Base-by-base conservation (phyloP, 2,329 filamentous ascomycete genomes). In the Cryphonectria nitschkei region DNA sequence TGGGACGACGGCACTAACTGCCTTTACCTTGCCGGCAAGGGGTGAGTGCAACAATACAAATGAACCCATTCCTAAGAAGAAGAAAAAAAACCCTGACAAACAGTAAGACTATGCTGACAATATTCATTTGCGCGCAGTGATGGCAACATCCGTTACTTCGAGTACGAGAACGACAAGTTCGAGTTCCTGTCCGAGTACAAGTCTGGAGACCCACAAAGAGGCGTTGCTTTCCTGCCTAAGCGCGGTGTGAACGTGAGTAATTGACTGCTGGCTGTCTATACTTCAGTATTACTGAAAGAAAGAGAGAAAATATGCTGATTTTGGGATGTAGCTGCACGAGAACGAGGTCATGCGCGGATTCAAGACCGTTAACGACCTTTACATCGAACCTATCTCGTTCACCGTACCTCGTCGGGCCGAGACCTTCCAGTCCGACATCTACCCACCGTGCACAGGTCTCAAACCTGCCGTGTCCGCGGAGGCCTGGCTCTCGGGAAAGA, bases 81-180 rank as follows among this genome's bases (percentile, higher is more conserved):
- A 11, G 11, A 39, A 13, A 11, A 9, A 13, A 39, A 7, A 39
- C 8, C 19, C 34, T 4, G 6, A 34, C 14, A 63, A 13, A 22
- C 1, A 13, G 37, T 39, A 39, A 14, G 8, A 8, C 11, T 76
- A 13, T 50, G 76, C 75, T 74, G 56, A 76, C 67, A 1, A 16
- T 7, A n/a, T 50, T 46, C 22, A 9, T 13, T 37, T 39, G 26
- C 11, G 14, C 41, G 22, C 73, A 96, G 93, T 82, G 96, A 99
- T 79, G 96, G 96, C 78, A 99, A 99, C 83, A 99, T 99, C 79
- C 95, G 96, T 74, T 99, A 99, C 87, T 99, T 93, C 81, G 96
- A 99, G 83, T 97, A 97, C 79, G 93, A 97, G 80, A 97, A 98
- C 83, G 95, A 98, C 86, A 98, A 98, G 82, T 98, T 99, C 79